Conservation (phyloP, 1,284 basidiomycete species). For the Boletus mariae region DNA sequence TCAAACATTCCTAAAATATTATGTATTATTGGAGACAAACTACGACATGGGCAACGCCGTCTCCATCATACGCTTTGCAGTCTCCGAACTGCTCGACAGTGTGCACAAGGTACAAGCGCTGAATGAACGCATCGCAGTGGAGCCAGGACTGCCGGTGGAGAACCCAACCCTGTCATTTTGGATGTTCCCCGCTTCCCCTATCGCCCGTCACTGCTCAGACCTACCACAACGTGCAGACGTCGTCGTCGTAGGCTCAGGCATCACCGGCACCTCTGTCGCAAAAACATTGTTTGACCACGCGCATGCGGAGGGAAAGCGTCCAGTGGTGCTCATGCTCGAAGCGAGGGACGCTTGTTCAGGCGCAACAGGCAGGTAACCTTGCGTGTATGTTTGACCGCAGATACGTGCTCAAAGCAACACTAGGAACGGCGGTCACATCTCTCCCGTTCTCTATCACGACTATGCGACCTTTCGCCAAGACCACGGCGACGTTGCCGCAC, state of each 20-base stretch:
- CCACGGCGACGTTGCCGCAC: constrained; percentile 21
- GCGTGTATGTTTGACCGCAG: not conserved
- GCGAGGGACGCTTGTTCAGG: constrained; percentile 68
- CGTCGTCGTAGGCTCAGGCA: constrained; percentile 68
- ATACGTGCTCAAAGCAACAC: not conserved
- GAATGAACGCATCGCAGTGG: constrained; percentile 36
- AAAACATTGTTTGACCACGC: constrained; percentile 47
- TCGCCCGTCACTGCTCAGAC: constrained; percentile 41
- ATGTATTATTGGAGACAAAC: not conserved
- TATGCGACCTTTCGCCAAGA: constrained; percentile 18
- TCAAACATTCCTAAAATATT: too few relatives aligned
- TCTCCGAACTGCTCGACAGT: constrained; percentile 29
- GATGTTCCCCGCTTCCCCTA: constrained; percentile 51
- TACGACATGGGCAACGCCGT: constrained; percentile 27
- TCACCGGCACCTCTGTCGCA: constrained; percentile 60
- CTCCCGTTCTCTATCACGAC: constrained; percentile 26
- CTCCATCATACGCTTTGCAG: constrained; percentile 27
- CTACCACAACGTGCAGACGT: constrained; percentile 55
- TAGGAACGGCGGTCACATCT: constrained; percentile 33
- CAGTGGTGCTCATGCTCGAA: constrained; percentile 60
- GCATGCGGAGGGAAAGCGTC: constrained; percentile 19
- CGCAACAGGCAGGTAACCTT: constrained; percentile 59
- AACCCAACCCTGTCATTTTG: constrained; percentile 57
- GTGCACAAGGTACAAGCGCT: constrained; percentile 30
- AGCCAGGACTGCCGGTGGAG: constrained; percentile 57